phyloP scores from a whole-genome alignment of 2,329 filamentous ascomycete genomes.

The Trichoderma atroviride region DNA sequence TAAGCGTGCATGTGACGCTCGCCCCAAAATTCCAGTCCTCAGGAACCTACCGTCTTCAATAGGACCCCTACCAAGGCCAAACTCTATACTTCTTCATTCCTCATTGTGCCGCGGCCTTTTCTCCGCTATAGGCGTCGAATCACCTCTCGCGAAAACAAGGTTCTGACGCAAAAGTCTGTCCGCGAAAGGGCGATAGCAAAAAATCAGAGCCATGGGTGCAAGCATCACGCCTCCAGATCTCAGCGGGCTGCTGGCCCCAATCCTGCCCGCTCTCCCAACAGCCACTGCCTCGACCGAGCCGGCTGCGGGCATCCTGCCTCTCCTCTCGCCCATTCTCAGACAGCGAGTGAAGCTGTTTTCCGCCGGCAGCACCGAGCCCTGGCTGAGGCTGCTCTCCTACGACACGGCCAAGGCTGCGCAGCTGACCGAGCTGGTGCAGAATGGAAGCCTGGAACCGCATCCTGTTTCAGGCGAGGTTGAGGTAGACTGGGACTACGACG shows the following conservation, averaged over 20 bases:
- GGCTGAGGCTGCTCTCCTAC: conserved; percentile 75
- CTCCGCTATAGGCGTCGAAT: neutral
- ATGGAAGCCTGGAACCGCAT: conserved; percentile 73
- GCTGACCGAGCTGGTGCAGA: conserved; percentile 63
- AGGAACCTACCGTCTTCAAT: conserved; percentile 1
- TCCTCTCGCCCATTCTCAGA: conserved; percentile 66
- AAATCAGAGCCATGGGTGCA: conserved; percentile 27
- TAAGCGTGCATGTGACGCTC: conserved; percentile 22
- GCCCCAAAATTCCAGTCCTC: conserved; percentile 19
- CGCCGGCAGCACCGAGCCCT: conserved; percentile 62
- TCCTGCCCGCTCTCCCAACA: conserved; percentile 62
- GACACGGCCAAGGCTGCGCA: conserved; percentile 58
- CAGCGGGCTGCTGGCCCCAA: conserved; percentile 53
- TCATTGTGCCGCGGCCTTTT: neutral
- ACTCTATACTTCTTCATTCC: neutral
- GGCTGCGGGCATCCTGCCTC: conserved; percentile 58
- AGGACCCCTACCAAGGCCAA: neutral
- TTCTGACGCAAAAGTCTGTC: neutral
- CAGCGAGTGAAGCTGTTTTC: conserved; percentile 69
- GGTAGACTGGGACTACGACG: conserved; percentile 68
- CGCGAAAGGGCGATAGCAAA: neutral
- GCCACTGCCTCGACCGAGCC: conserved; percentile 62
- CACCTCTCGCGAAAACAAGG: neutral
- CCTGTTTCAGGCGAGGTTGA: conserved; percentile 80
- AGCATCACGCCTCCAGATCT: conserved; percentile 49